Conservation (phyloP, 495 filamentous ascomycete species). For the Penicillium manginii region DNA sequence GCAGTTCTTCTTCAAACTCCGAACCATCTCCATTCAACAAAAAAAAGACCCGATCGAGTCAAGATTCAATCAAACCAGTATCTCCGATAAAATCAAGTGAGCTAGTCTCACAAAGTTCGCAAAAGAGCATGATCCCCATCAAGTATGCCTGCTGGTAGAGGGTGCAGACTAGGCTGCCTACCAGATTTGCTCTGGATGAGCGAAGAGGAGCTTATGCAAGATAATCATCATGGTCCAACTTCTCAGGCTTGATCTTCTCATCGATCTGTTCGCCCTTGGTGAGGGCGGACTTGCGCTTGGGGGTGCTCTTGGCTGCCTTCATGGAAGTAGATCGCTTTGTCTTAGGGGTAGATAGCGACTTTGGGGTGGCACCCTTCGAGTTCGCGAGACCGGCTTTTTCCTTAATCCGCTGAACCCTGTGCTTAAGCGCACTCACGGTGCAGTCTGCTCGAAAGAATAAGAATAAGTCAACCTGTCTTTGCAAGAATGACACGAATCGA, state of each 20-base stretch:
- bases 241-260: neutral
- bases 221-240: neutral
- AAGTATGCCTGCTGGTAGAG: no score
- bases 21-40: neutral
- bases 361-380: neutral
- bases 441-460: slow-evolving; percentile 4
- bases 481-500: neutral
- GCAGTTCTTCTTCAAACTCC: no score
- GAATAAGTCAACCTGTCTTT: neutral
- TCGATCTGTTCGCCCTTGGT: neutral
- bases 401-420: slow-evolving; percentile 16
- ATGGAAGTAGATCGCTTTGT: neutral
- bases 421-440: slow-evolving; percentile 15
- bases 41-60: neutral
- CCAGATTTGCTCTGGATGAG: neutral
- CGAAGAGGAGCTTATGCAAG: neutral
- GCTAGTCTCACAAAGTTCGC: no score
- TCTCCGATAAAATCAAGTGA: no score
- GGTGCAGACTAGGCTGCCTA: no score
- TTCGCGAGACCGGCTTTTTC: neutral
- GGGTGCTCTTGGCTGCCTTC: neutral
- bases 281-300: neutral
- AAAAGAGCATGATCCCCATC: no score
- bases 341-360: neutral
- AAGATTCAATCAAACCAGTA: no score